Evolutionary conservation across 768 basidiomycete species (phyloP).

Genomic region (Hortiboletus campestris): DNA sequence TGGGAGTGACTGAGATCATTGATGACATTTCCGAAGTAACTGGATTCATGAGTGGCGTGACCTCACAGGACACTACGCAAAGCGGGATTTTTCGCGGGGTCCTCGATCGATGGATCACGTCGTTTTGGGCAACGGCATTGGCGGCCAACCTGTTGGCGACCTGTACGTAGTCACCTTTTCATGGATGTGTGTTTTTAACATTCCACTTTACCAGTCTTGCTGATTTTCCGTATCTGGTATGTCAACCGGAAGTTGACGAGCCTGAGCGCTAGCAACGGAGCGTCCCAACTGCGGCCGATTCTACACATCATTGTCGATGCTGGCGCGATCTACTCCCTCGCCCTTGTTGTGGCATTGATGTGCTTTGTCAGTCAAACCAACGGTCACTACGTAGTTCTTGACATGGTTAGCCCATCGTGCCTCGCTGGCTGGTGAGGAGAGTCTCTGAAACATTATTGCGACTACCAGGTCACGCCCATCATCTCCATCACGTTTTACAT

Average conservation of each 20-base stretch:
- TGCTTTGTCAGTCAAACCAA: not conserved
- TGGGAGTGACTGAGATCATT: not conserved
- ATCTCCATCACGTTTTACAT: not conserved
- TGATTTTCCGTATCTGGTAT: conserved; percentile 27
- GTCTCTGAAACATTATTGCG: too few species aligned
- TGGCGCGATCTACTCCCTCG: not conserved
- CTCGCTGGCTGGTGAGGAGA: too few species aligned
- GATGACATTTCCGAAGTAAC: not conserved
- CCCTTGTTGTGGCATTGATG: not conserved
- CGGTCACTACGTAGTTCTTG: not conserved
- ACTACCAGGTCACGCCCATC: not conserved
- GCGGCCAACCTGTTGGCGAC: conserved; percentile 32
- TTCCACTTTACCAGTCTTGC: conserved; percentile 11
- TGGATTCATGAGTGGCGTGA: not conserved
- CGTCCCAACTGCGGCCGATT: not conserved
- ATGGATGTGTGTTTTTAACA: not conserved
- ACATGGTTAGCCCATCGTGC: not conserved
- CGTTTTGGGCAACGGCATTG: conserved; percentile 20
- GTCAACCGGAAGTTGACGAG: conserved; percentile 20
- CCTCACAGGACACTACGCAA: not conserved
- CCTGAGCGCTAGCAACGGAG: too few species aligned
- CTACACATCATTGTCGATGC: not conserved
- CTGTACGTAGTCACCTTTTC: conserved; percentile 5
- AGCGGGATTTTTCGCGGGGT: conserved; percentile 19
- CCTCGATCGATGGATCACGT: conserved; percentile 32